Conservation (phyloP, 1,284 basidiomycete genomes). For the Volvariella surrecta region DNA sequence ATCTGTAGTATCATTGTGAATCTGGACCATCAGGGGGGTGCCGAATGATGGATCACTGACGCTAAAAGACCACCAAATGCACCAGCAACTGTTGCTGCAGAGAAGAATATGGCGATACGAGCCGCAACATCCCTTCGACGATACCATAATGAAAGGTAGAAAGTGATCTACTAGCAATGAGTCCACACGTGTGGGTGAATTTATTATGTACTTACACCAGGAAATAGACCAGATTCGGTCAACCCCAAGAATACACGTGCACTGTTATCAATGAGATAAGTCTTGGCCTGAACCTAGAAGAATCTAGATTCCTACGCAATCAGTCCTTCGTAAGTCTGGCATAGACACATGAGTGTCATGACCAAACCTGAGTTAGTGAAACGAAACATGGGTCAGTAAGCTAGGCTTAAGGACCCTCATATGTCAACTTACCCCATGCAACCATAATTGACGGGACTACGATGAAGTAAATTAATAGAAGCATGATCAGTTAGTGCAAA, state of each 20-base stretch:
- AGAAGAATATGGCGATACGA: slow-evolving; percentile 51
- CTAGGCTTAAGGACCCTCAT: slow-evolving; percentile 7
- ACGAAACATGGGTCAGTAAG: slow-evolving; percentile 1
- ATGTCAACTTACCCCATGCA: slow-evolving; percentile 27
- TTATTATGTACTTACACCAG: slow-evolving; percentile 23
- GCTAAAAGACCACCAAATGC: slow-evolving; percentile 30
- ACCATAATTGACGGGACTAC: slow-evolving; percentile 41
- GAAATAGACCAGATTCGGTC: slow-evolving; percentile 45
- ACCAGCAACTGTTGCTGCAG: slow-evolving; percentile 44
- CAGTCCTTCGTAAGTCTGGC: slow-evolving; percentile 24
- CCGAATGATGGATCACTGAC: slow-evolving; percentile 17
- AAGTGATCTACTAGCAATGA: slow-evolving; percentile 29
- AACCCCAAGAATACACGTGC: slow-evolving; percentile 43
- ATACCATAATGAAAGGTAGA: slow-evolving; percentile 50
- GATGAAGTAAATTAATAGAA: slow-evolving; percentile 3
- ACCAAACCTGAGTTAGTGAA: slow-evolving; percentile 19
- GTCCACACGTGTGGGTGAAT: not conserved
- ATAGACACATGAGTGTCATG: slow-evolving; percentile 32
- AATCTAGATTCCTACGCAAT: slow-evolving; percentile 19
- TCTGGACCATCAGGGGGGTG: not conserved
- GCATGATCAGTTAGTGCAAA: slow-evolving; percentile 4
- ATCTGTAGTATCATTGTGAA: slow-evolving; percentile 18
- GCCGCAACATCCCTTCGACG: slow-evolving; percentile 39
- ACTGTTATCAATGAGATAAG: slow-evolving; percentile 13
- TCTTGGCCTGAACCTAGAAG: not conserved